Conservation (phyloP, 2,329 filamentous ascomycete species). For the Cladosporium sp. region DNA sequence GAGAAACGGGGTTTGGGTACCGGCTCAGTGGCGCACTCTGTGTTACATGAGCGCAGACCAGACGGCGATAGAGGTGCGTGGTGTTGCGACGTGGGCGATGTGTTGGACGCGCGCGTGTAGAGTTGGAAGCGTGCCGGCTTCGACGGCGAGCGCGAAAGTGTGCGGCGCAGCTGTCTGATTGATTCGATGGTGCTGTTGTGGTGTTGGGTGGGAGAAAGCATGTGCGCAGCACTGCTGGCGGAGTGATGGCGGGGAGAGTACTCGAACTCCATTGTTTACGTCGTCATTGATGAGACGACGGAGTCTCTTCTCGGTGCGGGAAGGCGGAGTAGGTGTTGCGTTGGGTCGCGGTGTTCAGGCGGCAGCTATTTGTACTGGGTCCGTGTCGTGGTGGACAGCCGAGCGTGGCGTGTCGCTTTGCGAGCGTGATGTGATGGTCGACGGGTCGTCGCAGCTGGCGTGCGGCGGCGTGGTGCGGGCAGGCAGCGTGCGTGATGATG, state of each 20-base stretch:
- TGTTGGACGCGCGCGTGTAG: slow-evolving; percentile 46
- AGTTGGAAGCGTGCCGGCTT: slow-evolving; percentile 69
- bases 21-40: slow-evolving; percentile 23
- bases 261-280: slow-evolving; percentile 42
- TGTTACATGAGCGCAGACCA: slow-evolving; percentile 44
- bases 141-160: slow-evolving; percentile 88
- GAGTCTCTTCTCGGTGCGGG: background rate
- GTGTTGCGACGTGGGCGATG: slow-evolving; percentile 34
- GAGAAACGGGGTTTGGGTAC: slow-evolving; percentile 46
- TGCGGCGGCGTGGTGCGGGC: background rate
- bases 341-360: background rate
- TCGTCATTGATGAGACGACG: slow-evolving; percentile 6
- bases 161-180: slow-evolving; percentile 83
- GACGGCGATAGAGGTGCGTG: slow-evolving; percentile 36
- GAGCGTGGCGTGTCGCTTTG: background rate
- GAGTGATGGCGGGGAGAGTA: slow-evolving; percentile 49
- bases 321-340: background rate
- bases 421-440: background rate
- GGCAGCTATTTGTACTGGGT: background rate
- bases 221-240: slow-evolving; percentile 71
- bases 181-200: slow-evolving; percentile 55
- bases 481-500: slow-evolving; percentile 1
- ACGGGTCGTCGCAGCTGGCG: background rate
- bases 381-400: background rate
- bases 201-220: slow-evolving; percentile 69